phyloP scores from a whole-genome alignment of 441 rosid species.

The Populus trichocarpa region DNA sequence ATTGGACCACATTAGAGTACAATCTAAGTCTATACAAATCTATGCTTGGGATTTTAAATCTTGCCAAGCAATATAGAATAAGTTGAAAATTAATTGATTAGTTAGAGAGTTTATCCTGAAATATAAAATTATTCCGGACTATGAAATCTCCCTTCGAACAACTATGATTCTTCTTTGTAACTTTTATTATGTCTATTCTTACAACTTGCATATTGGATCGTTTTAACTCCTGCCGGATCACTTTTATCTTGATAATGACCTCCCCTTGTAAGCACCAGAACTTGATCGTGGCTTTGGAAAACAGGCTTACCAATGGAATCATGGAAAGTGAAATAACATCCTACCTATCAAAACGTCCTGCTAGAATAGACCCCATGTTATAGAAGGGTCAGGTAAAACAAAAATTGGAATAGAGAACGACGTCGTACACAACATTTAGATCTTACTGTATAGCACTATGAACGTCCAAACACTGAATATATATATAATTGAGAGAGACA shows the following conservation, averaged over 20 bases:
- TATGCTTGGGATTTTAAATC: too few species aligned
- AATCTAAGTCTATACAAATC: too few species aligned
- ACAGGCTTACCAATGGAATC: not conserved
- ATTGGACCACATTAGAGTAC: too few species aligned
- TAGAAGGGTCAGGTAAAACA: not conserved
- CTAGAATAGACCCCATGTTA: not conserved
- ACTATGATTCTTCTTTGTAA: not conserved
- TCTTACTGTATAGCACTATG: not conserved
- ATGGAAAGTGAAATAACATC: not conserved
- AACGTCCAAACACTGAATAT: not conserved
- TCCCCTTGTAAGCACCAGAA: not conserved
- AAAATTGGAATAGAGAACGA: not conserved
- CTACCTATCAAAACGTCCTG: not conserved
- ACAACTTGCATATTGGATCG: constrained; percentile 15
- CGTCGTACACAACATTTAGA: not conserved
- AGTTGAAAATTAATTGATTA: too few species aligned
- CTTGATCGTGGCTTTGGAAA: too few species aligned
- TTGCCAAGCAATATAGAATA: too few species aligned
- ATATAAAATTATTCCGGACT: too few species aligned
- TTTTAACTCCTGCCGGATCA: not conserved
- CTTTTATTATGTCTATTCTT: not conserved
- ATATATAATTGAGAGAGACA: not conserved
- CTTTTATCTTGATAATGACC: constrained; percentile 5
- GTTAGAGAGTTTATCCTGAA: too few species aligned
- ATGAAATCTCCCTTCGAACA: too few species aligned